Evolutionary conservation across 495 filamentous ascomycete genomes (phyloP), one percentile per base, ranked within the genome.

Genomic region (Trichocladium antarcticum): DNA sequence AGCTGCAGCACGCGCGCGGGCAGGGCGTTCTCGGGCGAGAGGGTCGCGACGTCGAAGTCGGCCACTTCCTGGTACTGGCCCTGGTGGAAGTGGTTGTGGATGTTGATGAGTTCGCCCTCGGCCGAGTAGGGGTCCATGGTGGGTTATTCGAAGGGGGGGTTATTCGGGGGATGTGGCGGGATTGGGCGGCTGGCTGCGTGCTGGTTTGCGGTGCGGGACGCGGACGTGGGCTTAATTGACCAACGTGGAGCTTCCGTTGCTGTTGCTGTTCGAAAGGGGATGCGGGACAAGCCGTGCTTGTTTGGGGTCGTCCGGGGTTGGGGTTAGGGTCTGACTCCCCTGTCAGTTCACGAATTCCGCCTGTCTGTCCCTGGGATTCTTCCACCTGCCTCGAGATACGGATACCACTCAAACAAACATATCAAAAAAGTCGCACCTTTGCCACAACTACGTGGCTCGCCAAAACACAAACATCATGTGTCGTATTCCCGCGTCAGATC

Each of bases 91-190:
- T 85, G 78, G 70, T 84, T 94, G 78, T 92, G 86, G 64, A 96
- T 82, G 74, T 89, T 94, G 66, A 95, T 80, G 57, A 98, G 80
- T 71, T 98, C 92, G 73, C 87, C 88, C 73, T 96, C 92, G 57
- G 85, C 77, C 17, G 87, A 93, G 63, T 90, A 98, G 51, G 90
- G 92, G 74, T 98, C 92, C 60, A 63, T 63, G 37, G 49, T 56
- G 49, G 41, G 11, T 4, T 41, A 15, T 32, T n/a, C n/a, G n/a
- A n/a, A n/a, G n/a, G n/a, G n/a, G 27, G 22, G 2, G 19, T 34
- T n/a, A 35, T 37, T 16, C 37, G 15, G 44, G 29, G 19, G n/a
- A 16, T 10, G 14, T 40, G 8, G 37, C 14, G 27, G 32, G 38
- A 17, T 41, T 37, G 36, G 35, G 15, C 15, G 44, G 24, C 21